These are phyloP conservation scores for Thelephora ganbajun DNA, from an alignment of 768 basidiomycete species.

Conservation along the genomic window DNA sequence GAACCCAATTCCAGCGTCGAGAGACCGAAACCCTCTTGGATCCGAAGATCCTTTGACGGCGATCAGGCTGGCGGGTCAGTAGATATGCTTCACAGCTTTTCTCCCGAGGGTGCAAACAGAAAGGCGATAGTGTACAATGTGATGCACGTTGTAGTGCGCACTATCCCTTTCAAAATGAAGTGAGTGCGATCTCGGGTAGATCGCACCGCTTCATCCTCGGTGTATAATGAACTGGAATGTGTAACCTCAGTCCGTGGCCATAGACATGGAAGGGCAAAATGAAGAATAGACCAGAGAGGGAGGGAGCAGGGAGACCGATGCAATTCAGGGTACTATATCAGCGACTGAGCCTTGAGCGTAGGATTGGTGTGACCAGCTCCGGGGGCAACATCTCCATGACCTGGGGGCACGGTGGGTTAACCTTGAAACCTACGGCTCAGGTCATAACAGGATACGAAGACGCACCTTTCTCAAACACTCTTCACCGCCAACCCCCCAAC, in stretches of 20 bases:
- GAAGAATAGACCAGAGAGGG: too few relatives aligned
- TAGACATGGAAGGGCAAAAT: too few relatives aligned
- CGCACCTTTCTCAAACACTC: slow-evolving; percentile 46
- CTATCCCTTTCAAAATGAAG: neutral
- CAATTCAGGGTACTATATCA: too few relatives aligned
- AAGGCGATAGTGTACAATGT: neutral
- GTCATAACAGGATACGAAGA: neutral
- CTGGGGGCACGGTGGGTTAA: too few relatives aligned
- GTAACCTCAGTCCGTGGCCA: too few relatives aligned
- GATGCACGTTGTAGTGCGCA: neutral
- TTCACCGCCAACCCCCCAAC: slow-evolving; percentile 84
- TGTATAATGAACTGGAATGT: too few relatives aligned
- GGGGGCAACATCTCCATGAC: neutral
- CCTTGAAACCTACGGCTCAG: too few relatives aligned
- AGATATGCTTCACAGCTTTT: neutral
- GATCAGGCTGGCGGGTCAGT: neutral
- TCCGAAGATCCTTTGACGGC: neutral
- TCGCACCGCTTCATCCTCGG: too few relatives aligned
- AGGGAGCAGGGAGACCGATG: too few relatives aligned
- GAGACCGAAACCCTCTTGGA: neutral
- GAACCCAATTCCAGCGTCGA: neutral
- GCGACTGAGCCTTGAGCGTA: too few relatives aligned
- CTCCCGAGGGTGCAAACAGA: neutral
- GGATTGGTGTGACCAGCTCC: neutral
- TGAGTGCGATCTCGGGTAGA: too few relatives aligned